Percentiles rank a stretch among this genome's conserved stretches.
These are phyloP conservation scores for Tetradesmus lagerheimii DNA, from an alignment of 139 green algal genomes.

Conservation along the genomic window DNA sequence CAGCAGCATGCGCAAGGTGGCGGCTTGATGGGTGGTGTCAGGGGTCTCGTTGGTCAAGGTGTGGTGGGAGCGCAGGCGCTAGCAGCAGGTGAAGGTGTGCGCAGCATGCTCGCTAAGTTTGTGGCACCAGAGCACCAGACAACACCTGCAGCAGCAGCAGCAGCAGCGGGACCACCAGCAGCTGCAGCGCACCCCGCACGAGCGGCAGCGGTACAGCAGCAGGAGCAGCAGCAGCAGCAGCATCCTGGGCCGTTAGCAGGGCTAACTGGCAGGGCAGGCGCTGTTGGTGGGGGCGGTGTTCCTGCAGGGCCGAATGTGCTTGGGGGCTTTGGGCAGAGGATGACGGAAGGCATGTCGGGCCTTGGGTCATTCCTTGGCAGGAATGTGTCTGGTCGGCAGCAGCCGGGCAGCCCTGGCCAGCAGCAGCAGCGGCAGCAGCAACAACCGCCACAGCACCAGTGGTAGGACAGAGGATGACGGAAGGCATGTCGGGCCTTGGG, in stretches of 20 bases:
- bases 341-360: constrained; percentile 21
- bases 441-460: constrained; percentile 31
- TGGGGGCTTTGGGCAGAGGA: constrained; percentile 21
- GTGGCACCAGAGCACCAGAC: not conserved
- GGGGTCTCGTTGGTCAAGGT: constrained; percentile 2
- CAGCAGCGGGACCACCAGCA: not conserved
- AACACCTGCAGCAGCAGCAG: not conserved
- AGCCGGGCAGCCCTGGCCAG: not conserved
- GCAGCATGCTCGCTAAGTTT: constrained; percentile 39
- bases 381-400: not conserved
- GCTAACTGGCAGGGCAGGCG: not conserved
- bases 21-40: not conserved
- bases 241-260: not conserved
- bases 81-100: constrained; percentile 35
- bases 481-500: no score
- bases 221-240: constrained; percentile 34
- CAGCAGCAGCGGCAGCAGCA: constrained; percentile 1
- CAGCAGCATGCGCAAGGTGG: constrained; percentile 24
- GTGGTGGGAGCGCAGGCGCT: constrained; percentile 41
- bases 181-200: no score
- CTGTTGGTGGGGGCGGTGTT: not conserved
- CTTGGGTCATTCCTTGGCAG: constrained; percentile 29
- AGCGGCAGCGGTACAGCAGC: constrained; percentile 28
- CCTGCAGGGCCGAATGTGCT: constrained; percentile 21
- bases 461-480: not conserved